phyloP scores from a whole-genome alignment of 1,284 basidiomycete species.

The Moniliophthora roreri region DNA sequence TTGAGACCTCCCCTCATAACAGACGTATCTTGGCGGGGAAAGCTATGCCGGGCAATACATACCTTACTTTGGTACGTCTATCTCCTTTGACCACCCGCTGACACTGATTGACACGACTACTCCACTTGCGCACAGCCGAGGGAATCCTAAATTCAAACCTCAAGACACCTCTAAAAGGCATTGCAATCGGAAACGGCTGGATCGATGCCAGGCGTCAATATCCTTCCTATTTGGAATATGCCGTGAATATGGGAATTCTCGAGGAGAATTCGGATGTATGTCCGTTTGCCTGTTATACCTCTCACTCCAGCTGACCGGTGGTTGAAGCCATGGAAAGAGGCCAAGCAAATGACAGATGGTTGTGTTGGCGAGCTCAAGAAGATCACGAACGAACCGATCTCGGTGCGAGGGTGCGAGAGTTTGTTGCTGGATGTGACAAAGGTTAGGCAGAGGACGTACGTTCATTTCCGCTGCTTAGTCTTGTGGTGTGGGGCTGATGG shows the following conservation, averaged over 20 bases:
- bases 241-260: slow-evolving; percentile 78
- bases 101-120: slow-evolving; percentile 11
- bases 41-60: slow-evolving; percentile 99
- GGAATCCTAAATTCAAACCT: slow-evolving; percentile 71
- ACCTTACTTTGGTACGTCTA: slow-evolving; percentile 86
- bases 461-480: slow-evolving; percentile 13
- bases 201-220: slow-evolving; percentile 91
- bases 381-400: slow-evolving; percentile 59
- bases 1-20: slow-evolving; percentile 10
- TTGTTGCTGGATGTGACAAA: slow-evolving; percentile 65
- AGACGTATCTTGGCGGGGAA: slow-evolving; percentile 94
- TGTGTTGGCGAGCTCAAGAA: slow-evolving; percentile 62
- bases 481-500: background rate
- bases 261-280: slow-evolving; percentile 70
- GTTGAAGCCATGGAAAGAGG: slow-evolving; percentile 68
- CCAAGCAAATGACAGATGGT: slow-evolving; percentile 59
- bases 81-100: background rate
- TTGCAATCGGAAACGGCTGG: slow-evolving; percentile 97
- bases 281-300: slow-evolving; percentile 10
- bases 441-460: slow-evolving; percentile 66
- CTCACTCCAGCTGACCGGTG: background rate
- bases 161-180: slow-evolving; percentile 67
- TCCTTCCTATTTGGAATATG: slow-evolving; percentile 88
- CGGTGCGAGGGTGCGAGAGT: slow-evolving; percentile 62
- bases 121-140: slow-evolving; percentile 65